Conservation (phyloP, 2,329 filamentous ascomycete species). For the Trichoderma gracile region DNA sequence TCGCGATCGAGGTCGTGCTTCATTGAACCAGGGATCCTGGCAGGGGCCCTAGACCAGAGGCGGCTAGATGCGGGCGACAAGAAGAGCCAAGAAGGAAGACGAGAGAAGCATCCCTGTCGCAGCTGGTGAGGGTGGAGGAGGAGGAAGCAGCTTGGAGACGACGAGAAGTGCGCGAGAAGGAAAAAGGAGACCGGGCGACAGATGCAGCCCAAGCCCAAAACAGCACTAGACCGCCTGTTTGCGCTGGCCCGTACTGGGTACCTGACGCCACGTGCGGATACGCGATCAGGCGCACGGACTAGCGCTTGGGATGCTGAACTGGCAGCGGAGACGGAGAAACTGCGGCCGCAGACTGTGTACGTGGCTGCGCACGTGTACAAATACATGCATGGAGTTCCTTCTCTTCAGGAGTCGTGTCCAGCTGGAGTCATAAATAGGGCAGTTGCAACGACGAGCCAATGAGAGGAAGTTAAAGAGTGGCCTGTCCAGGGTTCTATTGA, state of each 20-base stretch:
- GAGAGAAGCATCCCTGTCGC: neutral
- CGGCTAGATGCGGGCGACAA: conserved; percentile 24
- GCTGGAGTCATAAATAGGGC: neutral
- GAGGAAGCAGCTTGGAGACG: no score
- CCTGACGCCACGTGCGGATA: conserved; percentile 9
- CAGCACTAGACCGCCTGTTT: conserved; percentile 23
- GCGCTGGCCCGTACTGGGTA: conserved; percentile 4
- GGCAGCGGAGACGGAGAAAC: neutral
- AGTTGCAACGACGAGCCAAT: neutral
- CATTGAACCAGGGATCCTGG: neutral
- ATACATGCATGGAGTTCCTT: neutral
- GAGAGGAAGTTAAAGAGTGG: neutral
- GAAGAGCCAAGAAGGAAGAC: conserved; percentile 18
- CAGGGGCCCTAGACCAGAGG: conserved; percentile 9
- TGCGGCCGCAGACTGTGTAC: conserved; percentile 19
- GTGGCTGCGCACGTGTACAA: conserved; percentile 17
- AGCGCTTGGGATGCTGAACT: neutral
- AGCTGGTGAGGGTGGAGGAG: conserved; percentile 15
- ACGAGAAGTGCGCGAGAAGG: neutral
- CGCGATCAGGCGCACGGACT: conserved; percentile 4
- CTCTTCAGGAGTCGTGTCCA: no score
- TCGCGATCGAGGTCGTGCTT: conserved; percentile 18
- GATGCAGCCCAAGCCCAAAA: conserved; percentile 4
- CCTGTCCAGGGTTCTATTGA: conserved; percentile 17
- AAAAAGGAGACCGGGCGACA: conserved; percentile 18